Evolutionary conservation across 371 early-diverging fungal species (phyloP), one percentile per base, ranked within the genome.

Genomic region (Lichtheimia corymbifera): DNA sequence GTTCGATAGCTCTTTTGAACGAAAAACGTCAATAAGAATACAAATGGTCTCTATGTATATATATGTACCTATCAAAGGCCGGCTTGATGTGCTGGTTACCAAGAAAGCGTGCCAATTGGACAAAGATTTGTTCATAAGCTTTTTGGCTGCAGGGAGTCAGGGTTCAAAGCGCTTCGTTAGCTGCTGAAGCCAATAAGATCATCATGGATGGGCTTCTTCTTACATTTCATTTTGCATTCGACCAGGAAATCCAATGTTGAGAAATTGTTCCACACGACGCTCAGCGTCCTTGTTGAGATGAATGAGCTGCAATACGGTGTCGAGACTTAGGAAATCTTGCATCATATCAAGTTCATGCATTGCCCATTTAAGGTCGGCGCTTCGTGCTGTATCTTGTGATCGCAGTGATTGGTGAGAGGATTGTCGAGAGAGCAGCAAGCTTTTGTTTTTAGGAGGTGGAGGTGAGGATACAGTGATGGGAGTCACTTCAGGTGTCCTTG

Each of bases 221-320:
- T 64, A 71, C 71, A 71, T 62, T 14, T 71, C 71, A 15, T 49
- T 27, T 40, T 42, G 51, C 61, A 71, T 66, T 20, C 71, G 62
- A 18, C 71, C 71, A 15, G 71, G 71, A 17, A 72, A 68, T 2
- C 66, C 63, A 55, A 68, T 63, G 14, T 63, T 28, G 42, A 71
- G 61, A 30, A 72, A 66, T 4, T 53, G 63, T 41, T 72, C 66
- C 25, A 86, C 65, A 18, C 96, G 81, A n/a, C 82, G 86, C 49
- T 93, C 66, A 0, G 89, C 79, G 61, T 91, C 93, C 69, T 93
- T 90, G 71, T 93, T 93, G 20, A 85, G 61, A 65, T 93, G 88
- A 56, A 94, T 87, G 73, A 95, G 73, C 55, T 88, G 83, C 58
- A 94, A 70, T 9, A 89, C 88, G 63, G 91, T 70, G 62, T 93